Base-by-base conservation (phyloP, 148 eudicot species). In the Silene latifolia region DNA sequence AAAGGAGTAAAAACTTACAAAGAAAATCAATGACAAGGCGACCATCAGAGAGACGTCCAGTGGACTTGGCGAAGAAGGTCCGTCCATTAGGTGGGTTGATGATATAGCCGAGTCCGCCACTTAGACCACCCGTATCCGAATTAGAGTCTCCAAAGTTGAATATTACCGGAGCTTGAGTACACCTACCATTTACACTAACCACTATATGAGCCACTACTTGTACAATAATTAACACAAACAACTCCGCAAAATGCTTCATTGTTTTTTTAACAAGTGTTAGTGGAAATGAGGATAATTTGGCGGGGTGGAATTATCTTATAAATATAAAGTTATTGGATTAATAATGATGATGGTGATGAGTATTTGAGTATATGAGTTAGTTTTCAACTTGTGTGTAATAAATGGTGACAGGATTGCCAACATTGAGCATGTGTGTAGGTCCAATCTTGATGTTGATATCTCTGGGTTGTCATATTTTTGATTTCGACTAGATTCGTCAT, bases 101-200 rank as follows among this genome's bases (percentile, higher is more conserved):
- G 10, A 75, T 67, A 69, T 67, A 82, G 0, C 97, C 97, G 25
- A 91, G 89, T 0, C 91, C 97, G 56, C 87, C 83, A 71, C 74
- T 81, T 42, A 89, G 87, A 1, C 93, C 93, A 60, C 97, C 97
- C 23, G 97, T 91, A 64, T 91, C 97, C 15, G 97, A 86, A 76
- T 91, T 91, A 8, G 93, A 91, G 73, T 91, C 97, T 1, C 97
- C 97, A 75, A 91, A 91, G 72, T 85, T 91, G 82, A 91, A 91
- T 2, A 91, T 85, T 64, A 85, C 70, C 2, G 93, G 89, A 23
- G 80, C 71, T 58, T 14, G 80, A 17, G 53, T 56, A 53, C 90
- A 85, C 71, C 19, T 29, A 42, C 82, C 83, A 56, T 62, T 6
- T 39, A 63, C 75, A 59, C 39, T 0, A 3, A 56, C 72, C 20